Evolutionary conservation across 2,329 filamentous ascomycete genomes (phyloP).

Genomic region (Talaromyces sp.): DNA sequence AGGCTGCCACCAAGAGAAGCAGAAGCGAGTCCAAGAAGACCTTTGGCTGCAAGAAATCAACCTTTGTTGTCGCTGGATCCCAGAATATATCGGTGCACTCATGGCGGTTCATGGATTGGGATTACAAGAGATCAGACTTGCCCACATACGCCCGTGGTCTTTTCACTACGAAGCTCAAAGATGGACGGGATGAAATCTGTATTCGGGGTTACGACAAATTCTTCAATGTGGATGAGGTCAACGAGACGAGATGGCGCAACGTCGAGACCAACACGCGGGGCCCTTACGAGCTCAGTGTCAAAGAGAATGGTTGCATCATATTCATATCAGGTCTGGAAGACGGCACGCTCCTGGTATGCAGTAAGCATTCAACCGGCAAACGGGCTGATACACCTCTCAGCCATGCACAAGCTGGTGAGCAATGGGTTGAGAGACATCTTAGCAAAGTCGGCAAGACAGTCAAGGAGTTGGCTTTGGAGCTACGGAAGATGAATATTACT

Average conservation of each 20-base stretch:
- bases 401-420: slow-evolving; percentile 81
- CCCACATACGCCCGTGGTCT: slow-evolving; percentile 92
- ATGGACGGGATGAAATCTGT: slow-evolving; percentile 71
- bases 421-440: slow-evolving; percentile 78
- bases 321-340: slow-evolving; percentile 92
- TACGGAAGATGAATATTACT: slow-evolving; percentile 81
- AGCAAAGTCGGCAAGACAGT: slow-evolving; percentile 73
- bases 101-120: slow-evolving; percentile 92
- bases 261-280: slow-evolving; percentile 74
- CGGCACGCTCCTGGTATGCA: slow-evolving; percentile 89
- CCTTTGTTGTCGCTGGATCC: slow-evolving; percentile 66
- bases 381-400: slow-evolving; percentile 70
- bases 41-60: slow-evolving; percentile 77
- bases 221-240: slow-evolving; percentile 87
- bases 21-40: slow-evolving; percentile 54
- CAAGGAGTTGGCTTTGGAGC: slow-evolving; percentile 70
- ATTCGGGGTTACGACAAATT: slow-evolving; percentile 97
- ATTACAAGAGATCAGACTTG: slow-evolving; percentile 83
- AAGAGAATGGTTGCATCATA: slow-evolving; percentile 99
- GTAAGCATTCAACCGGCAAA: slow-evolving; percentile 91
- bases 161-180: slow-evolving; percentile 74
- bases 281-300: slow-evolving; percentile 92
- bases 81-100: slow-evolving; percentile 73
- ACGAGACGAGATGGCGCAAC: slow-evolving; percentile 76
- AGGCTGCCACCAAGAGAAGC: slow-evolving; percentile 51